phyloP scores from a whole-genome alignment of 1,284 basidiomycete genomes.

The Caloboletus inedulis region DNA sequence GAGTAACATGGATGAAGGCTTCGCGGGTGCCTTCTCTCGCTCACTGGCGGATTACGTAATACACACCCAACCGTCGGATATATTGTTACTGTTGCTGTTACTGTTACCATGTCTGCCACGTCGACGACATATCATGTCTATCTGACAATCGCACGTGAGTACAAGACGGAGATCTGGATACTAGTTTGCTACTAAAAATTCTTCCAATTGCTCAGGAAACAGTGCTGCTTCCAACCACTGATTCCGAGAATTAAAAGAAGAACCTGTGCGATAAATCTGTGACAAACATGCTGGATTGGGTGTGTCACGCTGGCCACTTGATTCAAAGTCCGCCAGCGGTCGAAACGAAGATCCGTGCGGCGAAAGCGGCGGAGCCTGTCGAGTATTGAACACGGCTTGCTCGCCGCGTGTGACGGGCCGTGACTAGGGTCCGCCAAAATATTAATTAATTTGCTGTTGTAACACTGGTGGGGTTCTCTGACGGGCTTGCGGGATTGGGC shows the following conservation, averaged over 20 bases:
- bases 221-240: not conserved
- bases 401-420: not conserved
- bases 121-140: conserved; percentile 7
- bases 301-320: not conserved
- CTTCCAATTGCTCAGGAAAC: not conserved
- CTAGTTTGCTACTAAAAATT: too few relatives aligned
- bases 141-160: conserved; percentile 7
- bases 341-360: not conserved
- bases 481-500: not conserved
- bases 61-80: conserved; percentile 11
- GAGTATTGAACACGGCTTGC: not conserved
- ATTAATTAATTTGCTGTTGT: too few relatives aligned
- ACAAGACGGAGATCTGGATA: not conserved
- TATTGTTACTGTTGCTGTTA: not conserved
- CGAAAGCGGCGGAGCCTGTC: not conserved
- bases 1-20: conserved; percentile 18
- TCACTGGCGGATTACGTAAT: conserved; percentile 27
- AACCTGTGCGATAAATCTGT: not conserved
- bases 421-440: not conserved
- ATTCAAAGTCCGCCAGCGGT: not conserved
- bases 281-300: not conserved
- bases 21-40: conserved; percentile 6
- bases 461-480: not conserved
- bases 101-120: conserved; percentile 15
- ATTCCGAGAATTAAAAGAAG: not conserved